Conservation (phyloP, 1,139 yeast genomes). For the Yamadazyma songkhlaensis region DNA sequence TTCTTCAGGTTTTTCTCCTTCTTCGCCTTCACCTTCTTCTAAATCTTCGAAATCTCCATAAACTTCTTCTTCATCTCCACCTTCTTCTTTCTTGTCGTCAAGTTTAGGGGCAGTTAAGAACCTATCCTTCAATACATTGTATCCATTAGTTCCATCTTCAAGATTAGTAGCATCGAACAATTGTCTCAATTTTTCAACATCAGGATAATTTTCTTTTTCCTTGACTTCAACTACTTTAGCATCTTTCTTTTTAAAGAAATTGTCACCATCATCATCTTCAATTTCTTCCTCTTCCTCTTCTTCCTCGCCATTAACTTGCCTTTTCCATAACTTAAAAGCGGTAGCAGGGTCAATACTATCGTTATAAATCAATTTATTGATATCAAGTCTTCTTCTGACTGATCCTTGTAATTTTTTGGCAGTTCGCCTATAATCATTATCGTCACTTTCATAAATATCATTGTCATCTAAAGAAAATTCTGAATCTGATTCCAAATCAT, state of each 20-base stretch:
- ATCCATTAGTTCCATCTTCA: slow-evolving; percentile 39
- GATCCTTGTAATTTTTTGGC: slow-evolving; percentile 48
- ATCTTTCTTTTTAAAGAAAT: slow-evolving; percentile 57
- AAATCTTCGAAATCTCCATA: slow-evolving; percentile 82
- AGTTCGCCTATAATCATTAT: slow-evolving; percentile 32
- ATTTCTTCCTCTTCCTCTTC: slow-evolving; percentile 42
- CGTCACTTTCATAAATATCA: slow-evolving; percentile 12
- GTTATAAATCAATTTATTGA: slow-evolving; percentile 77
- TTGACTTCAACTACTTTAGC: slow-evolving; percentile 26
- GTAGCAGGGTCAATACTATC: slow-evolving; percentile 73
- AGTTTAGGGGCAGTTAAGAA: slow-evolving; percentile 69
- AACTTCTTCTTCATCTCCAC: slow-evolving; percentile 41
- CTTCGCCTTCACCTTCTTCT: slow-evolving; percentile 38
- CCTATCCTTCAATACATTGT: slow-evolving; percentile 51
- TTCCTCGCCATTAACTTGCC: slow-evolving; percentile 39
- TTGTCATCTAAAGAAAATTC: slow-evolving; percentile 38
- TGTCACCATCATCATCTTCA: slow-evolving; percentile 48
- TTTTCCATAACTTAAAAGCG: slow-evolving; percentile 73
- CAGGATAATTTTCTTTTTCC: slow-evolving; percentile 40
- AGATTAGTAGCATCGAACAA: slow-evolving; percentile 48
- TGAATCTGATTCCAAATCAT: slow-evolving; percentile 52
- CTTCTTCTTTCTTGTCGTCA: slow-evolving; percentile 32
- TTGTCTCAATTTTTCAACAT: slow-evolving; percentile 47
- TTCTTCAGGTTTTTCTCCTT: slow-evolving; percentile 22
- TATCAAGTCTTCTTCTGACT: slow-evolving; percentile 61